phyloP scores from a whole-genome alignment of 2,329 filamentous ascomycete species.

The Domatiomyces catenatus region DNA sequence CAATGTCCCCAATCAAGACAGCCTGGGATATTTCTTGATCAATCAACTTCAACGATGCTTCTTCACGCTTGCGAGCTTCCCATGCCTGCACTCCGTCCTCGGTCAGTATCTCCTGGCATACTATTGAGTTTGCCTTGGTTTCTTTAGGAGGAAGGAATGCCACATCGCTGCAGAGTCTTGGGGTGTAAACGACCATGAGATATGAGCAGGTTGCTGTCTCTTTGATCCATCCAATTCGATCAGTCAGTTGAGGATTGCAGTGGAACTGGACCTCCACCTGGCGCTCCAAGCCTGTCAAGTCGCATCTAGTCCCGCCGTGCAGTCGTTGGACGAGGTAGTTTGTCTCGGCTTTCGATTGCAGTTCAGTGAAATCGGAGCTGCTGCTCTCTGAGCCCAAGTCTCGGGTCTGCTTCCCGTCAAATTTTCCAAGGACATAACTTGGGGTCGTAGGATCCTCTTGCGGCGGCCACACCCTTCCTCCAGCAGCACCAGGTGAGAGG shows the following conservation, averaged over 20 bases:
- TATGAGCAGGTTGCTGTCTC: slow-evolving; percentile 84
- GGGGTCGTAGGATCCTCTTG: slow-evolving; percentile 60
- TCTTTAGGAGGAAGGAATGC: slow-evolving; percentile 72
- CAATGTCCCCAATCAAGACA: slow-evolving; percentile 40
- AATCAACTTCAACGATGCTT: slow-evolving; percentile 18
- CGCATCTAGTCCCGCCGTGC: slow-evolving; percentile 65
- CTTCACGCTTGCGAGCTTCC: slow-evolving; percentile 19
- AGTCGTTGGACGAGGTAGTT: slow-evolving; percentile 75
- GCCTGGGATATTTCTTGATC: slow-evolving; percentile 23
- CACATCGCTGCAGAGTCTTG: slow-evolving; percentile 70
- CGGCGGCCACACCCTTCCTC: slow-evolving; percentile 53
- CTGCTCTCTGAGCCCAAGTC: slow-evolving; percentile 8
- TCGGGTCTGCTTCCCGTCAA: slow-evolving; percentile 24
- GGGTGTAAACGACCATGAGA: slow-evolving; percentile 83
- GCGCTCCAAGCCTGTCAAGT: slow-evolving; percentile 65
- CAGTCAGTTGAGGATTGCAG: slow-evolving; percentile 59
- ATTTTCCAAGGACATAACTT: slow-evolving; percentile 62
- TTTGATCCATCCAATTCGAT: slow-evolving; percentile 84
- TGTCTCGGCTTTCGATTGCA: slow-evolving; percentile 70
- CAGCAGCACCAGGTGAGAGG: slow-evolving; percentile 48
- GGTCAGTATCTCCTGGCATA: slow-evolving; percentile 55
- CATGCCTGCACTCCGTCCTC: slow-evolving; percentile 39
- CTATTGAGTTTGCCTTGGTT: slow-evolving; percentile 59
- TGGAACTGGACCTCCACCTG: slow-evolving; percentile 69
- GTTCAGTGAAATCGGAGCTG: slow-evolving; percentile 38